Evolutionary conservation across 164 flowering plant genomes (phyloP).

Genomic region (Liquidambar formosana): DNA sequence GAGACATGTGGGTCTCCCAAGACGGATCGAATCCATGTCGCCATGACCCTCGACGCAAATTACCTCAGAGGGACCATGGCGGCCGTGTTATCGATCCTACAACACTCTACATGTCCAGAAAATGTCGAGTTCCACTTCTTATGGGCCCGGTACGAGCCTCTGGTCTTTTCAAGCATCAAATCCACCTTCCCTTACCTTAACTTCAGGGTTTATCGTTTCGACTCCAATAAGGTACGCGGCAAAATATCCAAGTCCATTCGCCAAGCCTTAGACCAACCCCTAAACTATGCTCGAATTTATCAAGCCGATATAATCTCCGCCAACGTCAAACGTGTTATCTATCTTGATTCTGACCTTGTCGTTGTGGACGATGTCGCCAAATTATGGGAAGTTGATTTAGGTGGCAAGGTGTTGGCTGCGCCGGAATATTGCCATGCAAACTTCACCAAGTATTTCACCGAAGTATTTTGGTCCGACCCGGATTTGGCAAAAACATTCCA

Average conservation of each 20-base stretch:
- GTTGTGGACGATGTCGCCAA: conserved; percentile 59
- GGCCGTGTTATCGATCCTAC: conserved; percentile 53
- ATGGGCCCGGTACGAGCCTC: conserved; percentile 30
- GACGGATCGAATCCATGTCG: conserved; percentile 27
- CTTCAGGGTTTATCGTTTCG: conserved; percentile 46
- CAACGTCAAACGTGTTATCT: conserved; percentile 43
- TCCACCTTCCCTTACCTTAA: conserved; percentile 53
- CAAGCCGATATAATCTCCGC: conserved; percentile 50
- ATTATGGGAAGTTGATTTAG: conserved; percentile 48
- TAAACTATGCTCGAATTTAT: conserved; percentile 62
- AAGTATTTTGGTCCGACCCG: conserved; percentile 44
- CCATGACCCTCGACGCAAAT: conserved; percentile 50
- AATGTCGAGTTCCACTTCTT: conserved; percentile 56
- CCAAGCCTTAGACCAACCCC: conserved; percentile 60
- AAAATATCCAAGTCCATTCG: conserved; percentile 58
- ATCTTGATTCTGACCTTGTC: conserved; percentile 58
- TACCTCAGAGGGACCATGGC: conserved; percentile 53
- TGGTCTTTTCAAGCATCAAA: conserved; percentile 35
- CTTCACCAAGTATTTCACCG: conserved; percentile 54
- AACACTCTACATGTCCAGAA: conserved; percentile 61
- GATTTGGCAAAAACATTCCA: conserved; percentile 28
- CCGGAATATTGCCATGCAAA: conserved; percentile 72
- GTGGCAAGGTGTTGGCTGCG: conserved; percentile 42
- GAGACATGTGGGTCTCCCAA: conserved; percentile 18
- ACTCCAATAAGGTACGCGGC: conserved; percentile 39